phyloP scores from a whole-genome alignment of 2,329 filamentous ascomycete genomes.

The Colletotrichum plurivorum region DNA sequence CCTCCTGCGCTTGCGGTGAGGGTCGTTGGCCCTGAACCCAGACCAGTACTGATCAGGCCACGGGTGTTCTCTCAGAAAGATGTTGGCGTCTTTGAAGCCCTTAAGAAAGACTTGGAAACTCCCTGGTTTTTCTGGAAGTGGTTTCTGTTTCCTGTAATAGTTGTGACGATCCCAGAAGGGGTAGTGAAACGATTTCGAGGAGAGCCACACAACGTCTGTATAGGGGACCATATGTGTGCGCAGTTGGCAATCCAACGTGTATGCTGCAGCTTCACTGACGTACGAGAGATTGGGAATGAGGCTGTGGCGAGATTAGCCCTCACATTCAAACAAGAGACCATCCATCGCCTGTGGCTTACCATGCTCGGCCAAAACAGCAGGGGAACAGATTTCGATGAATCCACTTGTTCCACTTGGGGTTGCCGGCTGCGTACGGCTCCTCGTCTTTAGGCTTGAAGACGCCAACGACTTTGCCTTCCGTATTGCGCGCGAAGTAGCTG shows the following conservation, averaged over 20 bases:
- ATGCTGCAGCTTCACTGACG: constrained; percentile 96
- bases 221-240: constrained; percentile 95
- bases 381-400: constrained; percentile 98
- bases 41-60: constrained; percentile 92
- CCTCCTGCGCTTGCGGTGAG: constrained; percentile 77
- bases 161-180: constrained; percentile 96
- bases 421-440: constrained; percentile 95
- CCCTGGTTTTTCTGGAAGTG: constrained; percentile 89
- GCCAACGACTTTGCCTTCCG: constrained; percentile 92
- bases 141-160: constrained; percentile 88
- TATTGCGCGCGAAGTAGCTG: constrained; percentile 96
- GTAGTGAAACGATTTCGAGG: constrained; percentile 98
- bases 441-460: constrained; percentile 99
- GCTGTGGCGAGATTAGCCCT: constrained; percentile 52
- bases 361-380: constrained; percentile 95
- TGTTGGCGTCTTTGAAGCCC: constrained; percentile 96
- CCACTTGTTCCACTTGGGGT: constrained; percentile 99
- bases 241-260: constrained; percentile 91
- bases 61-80: constrained; percentile 94
- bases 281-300: constrained; percentile 98
- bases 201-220: constrained; percentile 93
- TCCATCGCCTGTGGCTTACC: constrained; percentile 61
- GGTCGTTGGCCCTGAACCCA: constrained; percentile 78
- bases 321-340: background rate
- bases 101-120: constrained; percentile 99